A percentile compares a stretch with the other conserved stretches of the same genome.
Conservation (phyloP, 805 yeast species). For the Wickerhamiella bombiphila region DNA sequence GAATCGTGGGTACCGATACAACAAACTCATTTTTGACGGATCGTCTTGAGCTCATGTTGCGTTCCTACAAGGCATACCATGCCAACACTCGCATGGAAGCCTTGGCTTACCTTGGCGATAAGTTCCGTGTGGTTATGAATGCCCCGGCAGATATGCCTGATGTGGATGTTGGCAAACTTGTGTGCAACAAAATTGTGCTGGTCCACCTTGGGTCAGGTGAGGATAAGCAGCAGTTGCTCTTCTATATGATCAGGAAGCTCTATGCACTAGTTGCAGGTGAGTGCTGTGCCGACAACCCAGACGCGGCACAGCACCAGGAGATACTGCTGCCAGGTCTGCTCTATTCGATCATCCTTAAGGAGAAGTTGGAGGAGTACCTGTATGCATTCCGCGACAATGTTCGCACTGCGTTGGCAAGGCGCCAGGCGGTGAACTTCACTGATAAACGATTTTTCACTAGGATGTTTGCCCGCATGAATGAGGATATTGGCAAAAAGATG, state of each 20-base stretch:
- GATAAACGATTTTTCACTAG: conserved; percentile 73
- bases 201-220: conserved; percentile 61
- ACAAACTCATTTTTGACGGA: conserved; percentile 89
- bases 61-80: conserved; percentile 72
- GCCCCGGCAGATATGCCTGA: conserved; percentile 82
- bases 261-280: conserved; percentile 94
- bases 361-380: conserved; percentile 87
- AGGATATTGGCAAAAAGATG: conserved; percentile 85
- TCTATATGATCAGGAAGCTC: conserved; percentile 90
- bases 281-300: conserved; percentile 95
- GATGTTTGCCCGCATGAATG: conserved; percentile 67
- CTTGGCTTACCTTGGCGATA: conserved; percentile 88
- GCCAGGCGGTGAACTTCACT: conserved; percentile 61
- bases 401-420: conserved; percentile 66
- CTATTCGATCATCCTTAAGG: conserved; percentile 92
- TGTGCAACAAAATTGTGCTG: conserved; percentile 67
- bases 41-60: conserved; percentile 84
- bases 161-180: conserved; percentile 78
- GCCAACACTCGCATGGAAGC: conserved; percentile 73
- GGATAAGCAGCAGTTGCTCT: conserved; percentile 75
- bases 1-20: conserved; percentile 80
- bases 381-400: conserved; percentile 58
- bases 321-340: conserved; percentile 88
- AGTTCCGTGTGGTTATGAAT: conserved; percentile 84
- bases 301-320: conserved; percentile 98